Evolutionary conservation across 257 asterid species (phyloP).

Genomic region (Capsicum pubescens): DNA sequence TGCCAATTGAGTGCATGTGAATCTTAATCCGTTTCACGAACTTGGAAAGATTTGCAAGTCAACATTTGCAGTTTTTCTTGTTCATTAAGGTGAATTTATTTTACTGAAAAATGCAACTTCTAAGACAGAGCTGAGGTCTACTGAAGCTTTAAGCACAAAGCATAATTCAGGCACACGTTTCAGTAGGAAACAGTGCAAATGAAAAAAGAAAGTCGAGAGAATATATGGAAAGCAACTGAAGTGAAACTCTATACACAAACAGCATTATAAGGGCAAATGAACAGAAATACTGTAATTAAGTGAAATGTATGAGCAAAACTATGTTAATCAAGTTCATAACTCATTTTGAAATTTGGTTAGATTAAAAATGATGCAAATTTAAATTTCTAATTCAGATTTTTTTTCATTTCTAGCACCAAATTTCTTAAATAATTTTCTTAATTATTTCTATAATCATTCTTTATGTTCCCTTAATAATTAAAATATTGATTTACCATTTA

Average conservation of each 20-base stretch:
- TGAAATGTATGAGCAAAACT: not conserved
- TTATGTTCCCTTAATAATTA: not conserved
- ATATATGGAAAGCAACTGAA: constrained; percentile 13
- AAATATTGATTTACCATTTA: not conserved
- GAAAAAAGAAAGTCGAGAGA: not conserved
- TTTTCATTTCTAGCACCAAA: not conserved
- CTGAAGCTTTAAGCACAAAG: constrained; percentile 15
- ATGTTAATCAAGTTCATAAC: not conserved
- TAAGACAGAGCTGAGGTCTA: constrained; percentile 15
- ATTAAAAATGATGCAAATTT: constrained; percentile 17
- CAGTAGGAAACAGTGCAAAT: constrained; percentile 9
- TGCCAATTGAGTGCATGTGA: constrained; percentile 12
- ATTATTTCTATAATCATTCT: not conserved
- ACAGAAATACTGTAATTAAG: not conserved
- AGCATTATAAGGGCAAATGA: constrained; percentile 1
- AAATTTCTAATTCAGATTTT: not conserved
- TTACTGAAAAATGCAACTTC: constrained; percentile 3
- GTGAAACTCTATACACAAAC: not conserved
- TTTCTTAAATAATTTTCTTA: not conserved
- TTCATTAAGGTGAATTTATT: constrained; percentile 26
- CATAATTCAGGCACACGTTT: not conserved
- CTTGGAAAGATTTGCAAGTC: not conserved
- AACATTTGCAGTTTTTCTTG: not conserved
- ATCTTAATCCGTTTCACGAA: constrained; percentile 9
- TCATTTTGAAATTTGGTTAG: constrained; percentile 27